A percentile compares a stretch with the other conserved stretches of the same genome.
Evolutionary conservation across 2,329 filamentous ascomycete genomes (phyloP).

Genomic region (Talaromyces sp.): DNA sequence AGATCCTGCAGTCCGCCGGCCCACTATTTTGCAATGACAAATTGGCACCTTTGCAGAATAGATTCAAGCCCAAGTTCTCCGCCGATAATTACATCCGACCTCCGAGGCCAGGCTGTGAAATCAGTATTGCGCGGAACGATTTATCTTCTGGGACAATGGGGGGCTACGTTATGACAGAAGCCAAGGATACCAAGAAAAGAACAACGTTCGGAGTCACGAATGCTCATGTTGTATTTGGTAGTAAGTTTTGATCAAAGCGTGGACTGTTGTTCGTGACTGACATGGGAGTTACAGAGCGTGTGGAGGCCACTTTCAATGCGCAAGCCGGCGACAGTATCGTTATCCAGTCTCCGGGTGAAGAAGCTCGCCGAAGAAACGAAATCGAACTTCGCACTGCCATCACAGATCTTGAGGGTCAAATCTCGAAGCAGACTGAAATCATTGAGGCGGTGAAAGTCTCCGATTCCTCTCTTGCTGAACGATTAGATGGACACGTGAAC

Average conservation of each 20-base stretch:
- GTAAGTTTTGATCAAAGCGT: conserved; percentile 2
- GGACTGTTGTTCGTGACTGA: not conserved
- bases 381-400: not conserved
- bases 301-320: not conserved
- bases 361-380: not conserved
- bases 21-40: not conserved
- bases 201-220: conserved; percentile 6
- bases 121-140: not conserved
- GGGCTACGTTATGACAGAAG: not conserved
- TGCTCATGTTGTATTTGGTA: conserved; percentile 8
- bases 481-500: not conserved
- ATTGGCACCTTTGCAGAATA: not conserved
- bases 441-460: not conserved
- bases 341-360: not conserved
- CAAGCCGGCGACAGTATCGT: not conserved
- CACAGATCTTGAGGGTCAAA: not conserved
- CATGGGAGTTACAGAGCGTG: not conserved
- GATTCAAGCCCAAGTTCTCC: not conserved
- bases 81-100: not conserved
- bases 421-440: not conserved
- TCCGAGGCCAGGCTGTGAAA: not conserved
- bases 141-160: not conserved
- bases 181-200: not conserved
- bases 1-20: not conserved
- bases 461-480: not conserved